Conservation (phyloP, 1,139 yeast genomes). For the Pichia sp. region DNA sequence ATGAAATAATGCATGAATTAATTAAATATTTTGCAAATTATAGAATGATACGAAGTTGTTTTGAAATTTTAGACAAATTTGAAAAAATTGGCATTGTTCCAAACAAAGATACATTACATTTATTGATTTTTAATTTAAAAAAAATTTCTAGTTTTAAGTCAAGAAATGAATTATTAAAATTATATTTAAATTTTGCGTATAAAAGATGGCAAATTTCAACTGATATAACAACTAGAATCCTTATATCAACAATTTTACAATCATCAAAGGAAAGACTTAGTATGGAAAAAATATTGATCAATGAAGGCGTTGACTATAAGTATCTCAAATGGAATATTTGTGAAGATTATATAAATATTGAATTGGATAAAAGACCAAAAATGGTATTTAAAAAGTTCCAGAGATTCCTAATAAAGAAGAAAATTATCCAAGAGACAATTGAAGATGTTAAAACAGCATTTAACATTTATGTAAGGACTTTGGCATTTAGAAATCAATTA, state of each 20-base stretch:
- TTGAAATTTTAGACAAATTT: constrained; percentile 5
- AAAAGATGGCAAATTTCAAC: constrained; percentile 8
- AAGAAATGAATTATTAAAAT: constrained; percentile 2
- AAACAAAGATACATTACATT: constrained; percentile 10
- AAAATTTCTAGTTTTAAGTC: neutral
- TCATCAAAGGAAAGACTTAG: constrained; percentile 7
- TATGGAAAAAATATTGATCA: constrained; percentile 3
- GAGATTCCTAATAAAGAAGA: neutral
- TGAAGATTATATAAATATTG: constrained; percentile 6
- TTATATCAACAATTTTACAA: neutral
- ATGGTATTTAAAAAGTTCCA: neutral
- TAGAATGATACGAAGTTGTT: neutral
- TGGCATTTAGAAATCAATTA: neutral
- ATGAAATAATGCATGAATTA: constrained; percentile 9
- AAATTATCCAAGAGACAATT: neutral
- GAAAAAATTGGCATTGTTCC: constrained; percentile 10
- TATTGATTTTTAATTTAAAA: constrained; percentile 5
- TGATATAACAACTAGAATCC: constrained; percentile 7
- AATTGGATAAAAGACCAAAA: neutral
- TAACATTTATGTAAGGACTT: neutral
- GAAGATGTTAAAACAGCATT: neutral
- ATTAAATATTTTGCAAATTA: constrained; percentile 7
- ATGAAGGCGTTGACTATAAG: constrained; percentile 9
- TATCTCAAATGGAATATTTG: constrained; percentile 2
- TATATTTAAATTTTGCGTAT: constrained; percentile 4